phyloP scores from a whole-genome alignment of 2,329 filamentous ascomycete species.

The Penicillium brasilianum region DNA sequence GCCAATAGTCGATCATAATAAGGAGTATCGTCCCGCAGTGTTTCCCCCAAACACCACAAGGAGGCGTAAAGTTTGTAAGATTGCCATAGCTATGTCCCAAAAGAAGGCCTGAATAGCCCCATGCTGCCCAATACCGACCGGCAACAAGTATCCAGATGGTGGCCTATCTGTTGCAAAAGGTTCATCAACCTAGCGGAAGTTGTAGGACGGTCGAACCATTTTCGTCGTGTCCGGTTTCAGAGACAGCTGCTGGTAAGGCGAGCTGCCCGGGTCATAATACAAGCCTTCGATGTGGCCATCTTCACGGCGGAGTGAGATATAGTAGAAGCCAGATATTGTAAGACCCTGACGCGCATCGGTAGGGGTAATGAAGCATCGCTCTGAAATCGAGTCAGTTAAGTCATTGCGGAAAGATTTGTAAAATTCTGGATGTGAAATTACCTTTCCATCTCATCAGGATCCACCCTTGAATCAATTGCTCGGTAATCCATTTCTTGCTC shows the following conservation, averaged over 20 bases:
- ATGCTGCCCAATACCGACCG: background rate
- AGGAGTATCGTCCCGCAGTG: constrained; percentile 10
- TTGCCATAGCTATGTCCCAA: background rate
- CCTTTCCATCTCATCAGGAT: constrained; percentile 60
- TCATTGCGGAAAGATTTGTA: background rate
- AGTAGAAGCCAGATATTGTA: constrained; percentile 58
- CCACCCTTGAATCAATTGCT: constrained; percentile 50
- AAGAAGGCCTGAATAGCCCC: background rate
- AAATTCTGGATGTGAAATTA: constrained; percentile 27
- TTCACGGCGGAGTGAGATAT: constrained; percentile 53
- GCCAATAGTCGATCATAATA: constrained; percentile 7
- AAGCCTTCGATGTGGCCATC: constrained; percentile 54
- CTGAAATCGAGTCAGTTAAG: constrained; percentile 32
- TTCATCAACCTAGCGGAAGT: constrained; percentile 41
- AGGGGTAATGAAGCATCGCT: constrained; percentile 56
- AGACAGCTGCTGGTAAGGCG: constrained; percentile 55
- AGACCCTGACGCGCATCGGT: constrained; percentile 53
- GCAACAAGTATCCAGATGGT: background rate
- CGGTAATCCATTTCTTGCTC: constrained; percentile 52
- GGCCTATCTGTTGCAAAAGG: background rate
- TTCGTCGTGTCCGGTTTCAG: constrained; percentile 47
- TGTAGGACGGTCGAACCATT: constrained; percentile 50
- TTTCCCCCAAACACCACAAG: constrained; percentile 8
- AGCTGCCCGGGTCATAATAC: constrained; percentile 57
- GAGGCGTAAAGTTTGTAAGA: background rate